Evolutionary conservation across 768 basidiomycete species (phyloP), one percentile per base, ranked within the genome.

Genomic region (Mycena alexandri): DNA sequence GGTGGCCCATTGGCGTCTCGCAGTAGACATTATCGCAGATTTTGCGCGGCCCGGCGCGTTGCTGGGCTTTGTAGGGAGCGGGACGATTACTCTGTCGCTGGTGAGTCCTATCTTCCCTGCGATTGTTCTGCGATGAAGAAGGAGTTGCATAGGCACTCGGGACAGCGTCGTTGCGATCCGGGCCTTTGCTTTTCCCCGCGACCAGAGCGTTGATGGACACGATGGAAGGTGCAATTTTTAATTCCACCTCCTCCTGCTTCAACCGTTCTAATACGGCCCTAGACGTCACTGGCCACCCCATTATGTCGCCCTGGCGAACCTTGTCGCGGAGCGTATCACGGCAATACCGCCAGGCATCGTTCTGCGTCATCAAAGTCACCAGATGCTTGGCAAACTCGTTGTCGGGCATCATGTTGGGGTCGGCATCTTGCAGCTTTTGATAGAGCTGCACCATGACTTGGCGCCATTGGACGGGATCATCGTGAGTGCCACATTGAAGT

Each of bases 1-100:
- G 14, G 42, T 78, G 77, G 3, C 77, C 77, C 34, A 36, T 36
- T 5, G 34, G 34, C 34, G 34, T 36, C 34, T 36, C 34, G 12
- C 34, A 36, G 34, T 36, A 36, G 7, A 5, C 34, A 12, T 36
- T 36, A 6, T 36, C 34, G 12, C 34, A 36, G 34, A 36, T 6
- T 12, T 5, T 5, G 5, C 34, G 34, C 12, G 34, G 12, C 5
- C 7, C 12, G 7, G 34, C 5, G 34, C 34, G 34, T 36, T 36
- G 34, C 34, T 36, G 34, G 34, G 7, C 34, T 6, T 12, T 36
- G 34, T 36, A 36, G 34, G 34, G 34, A 6, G 34, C 34, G 34
- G 34, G 34, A 36, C 34, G 34, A 6, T 12, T 36, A 12, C 7
- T 36, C 34, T 36, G 34, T 6, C 34, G 34, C 34, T 36, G 34